Evolutionary conservation across 2,329 filamentous ascomycete species (phyloP), one percentile per base, ranked within the genome.

Genomic region (Aspergillus niger): DNA sequence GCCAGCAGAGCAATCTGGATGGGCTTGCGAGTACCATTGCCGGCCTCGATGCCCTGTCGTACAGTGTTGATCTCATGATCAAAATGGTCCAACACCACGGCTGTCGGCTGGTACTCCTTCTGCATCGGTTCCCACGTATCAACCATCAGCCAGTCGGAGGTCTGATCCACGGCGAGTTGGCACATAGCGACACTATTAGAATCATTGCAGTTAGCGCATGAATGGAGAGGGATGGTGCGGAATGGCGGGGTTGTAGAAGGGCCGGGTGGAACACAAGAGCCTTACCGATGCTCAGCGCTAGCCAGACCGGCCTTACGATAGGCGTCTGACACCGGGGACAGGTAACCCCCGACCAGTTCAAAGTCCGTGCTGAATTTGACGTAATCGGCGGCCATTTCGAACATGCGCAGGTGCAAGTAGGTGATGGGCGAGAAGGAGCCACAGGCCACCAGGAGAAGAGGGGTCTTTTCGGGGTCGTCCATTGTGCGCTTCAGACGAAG

Each of bases 101-200:
- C 94, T 0, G 94, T 98, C 15, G 92, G 92, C 63, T 92, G 89
- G 74, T 97, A 98, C 66, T 90, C 84, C 70, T 89, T 86, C 78
- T 96, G 88, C 69, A 90, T 81, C n/a, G 91, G 90, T 81, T 97
- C 93, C 89, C 91, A 96, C 0, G 90, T 87, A 73, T 96, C 92
- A 49, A 95, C 91, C 87, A 92, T 92, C 62, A 96, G 82, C 88
- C 90, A 92, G 68, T 87, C 86, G 54, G 89, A 88, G 55, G 90
- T 88, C 67, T 90, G 84, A 28, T 79, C 76, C 24, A 92, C 88
- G 7, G 92, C 92, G 39, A 96, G 82, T 69, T 90, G 85, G 76
- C 92, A 96, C 93, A 97, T 97, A 64, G 89, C 87, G 65, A 95
- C 85, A 67, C 85, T 86, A 59, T 24, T 8, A n/a, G 47, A n/a